phyloP scores from a whole-genome alignment of 2,329 filamentous ascomycete species.

The Chrysoporthe austroafricana region DNA sequence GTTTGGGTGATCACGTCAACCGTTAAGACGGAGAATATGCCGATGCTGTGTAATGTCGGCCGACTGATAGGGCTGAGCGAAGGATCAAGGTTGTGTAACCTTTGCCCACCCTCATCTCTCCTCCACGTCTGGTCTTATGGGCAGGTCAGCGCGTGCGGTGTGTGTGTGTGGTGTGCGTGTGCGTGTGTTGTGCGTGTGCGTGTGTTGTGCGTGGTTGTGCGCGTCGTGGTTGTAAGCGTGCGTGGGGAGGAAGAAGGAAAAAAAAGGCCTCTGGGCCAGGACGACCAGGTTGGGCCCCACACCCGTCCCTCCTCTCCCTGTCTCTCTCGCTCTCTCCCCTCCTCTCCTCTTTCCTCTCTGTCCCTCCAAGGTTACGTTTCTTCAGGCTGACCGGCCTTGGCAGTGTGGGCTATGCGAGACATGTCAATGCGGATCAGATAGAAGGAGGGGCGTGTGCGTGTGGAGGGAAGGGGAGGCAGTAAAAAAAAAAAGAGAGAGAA shows the following conservation, averaged over 20 bases:
- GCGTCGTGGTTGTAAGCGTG: too few species aligned
- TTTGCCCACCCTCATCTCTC: background rate
- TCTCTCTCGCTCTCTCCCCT: background rate
- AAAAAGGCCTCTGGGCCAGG: too few species aligned
- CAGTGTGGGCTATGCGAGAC: background rate
- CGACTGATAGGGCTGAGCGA: conserved; percentile 27
- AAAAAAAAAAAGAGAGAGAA: too few species aligned
- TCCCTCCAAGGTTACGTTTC: background rate
- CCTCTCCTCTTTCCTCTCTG: background rate
- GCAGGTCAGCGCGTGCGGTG: too few species aligned
- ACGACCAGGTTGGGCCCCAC: too few species aligned
- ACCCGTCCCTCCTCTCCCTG: too few species aligned
- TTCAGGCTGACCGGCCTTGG: background rate
- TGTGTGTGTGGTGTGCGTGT: background rate
- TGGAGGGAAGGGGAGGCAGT: too few species aligned
- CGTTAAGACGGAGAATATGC: conserved; percentile 18
- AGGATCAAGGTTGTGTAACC: conserved; percentile 24
- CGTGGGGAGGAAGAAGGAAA: too few species aligned
- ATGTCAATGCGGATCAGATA: background rate
- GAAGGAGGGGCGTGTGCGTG: background rate
- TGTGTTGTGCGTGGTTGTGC: too few species aligned
- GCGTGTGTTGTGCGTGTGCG: too few species aligned
- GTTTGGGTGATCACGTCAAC: conserved; percentile 9
- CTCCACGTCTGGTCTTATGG: background rate
- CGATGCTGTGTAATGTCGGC: conserved; percentile 25